Conservation (phyloP, 2,329 filamentous ascomycete species). For the Penicillium digitatum region DNA sequence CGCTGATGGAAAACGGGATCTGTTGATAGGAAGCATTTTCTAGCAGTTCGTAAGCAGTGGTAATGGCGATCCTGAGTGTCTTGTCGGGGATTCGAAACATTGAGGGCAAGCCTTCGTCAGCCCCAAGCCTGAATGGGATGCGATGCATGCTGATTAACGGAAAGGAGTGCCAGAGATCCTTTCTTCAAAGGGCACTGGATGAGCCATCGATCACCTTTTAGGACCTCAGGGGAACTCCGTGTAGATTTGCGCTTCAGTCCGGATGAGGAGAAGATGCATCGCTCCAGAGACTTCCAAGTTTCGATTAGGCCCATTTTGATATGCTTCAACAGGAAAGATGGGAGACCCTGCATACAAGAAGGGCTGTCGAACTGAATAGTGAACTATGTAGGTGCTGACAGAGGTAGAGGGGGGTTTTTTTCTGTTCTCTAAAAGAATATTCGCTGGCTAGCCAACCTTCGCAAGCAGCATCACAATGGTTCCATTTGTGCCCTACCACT, state of each 20-base stretch:
- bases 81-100: neutral
- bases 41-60: neutral
- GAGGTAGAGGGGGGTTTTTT: neutral
- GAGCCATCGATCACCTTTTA: neutral
- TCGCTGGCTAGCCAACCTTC: neutral
- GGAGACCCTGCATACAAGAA: neutral
- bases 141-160: neutral
- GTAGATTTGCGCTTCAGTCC: neutral
- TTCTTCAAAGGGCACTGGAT: neutral
- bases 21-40: neutral
- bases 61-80: neutral
- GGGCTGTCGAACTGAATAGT: neutral
- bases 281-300: neutral
- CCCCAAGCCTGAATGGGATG: neutral
- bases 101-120: neutral
- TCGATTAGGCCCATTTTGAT: neutral
- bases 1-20: neutral
- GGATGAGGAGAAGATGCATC: neutral
- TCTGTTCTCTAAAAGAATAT: neutral
- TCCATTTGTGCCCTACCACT: neutral
- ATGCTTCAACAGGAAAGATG: neutral
- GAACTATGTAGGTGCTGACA: neutral
- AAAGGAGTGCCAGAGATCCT: neutral
- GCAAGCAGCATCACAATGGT: neutral
- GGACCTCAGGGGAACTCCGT: neutral